phyloP scores from a whole-genome alignment of 208 protist genomes.

The Trypanosoma caninum region DNA sequence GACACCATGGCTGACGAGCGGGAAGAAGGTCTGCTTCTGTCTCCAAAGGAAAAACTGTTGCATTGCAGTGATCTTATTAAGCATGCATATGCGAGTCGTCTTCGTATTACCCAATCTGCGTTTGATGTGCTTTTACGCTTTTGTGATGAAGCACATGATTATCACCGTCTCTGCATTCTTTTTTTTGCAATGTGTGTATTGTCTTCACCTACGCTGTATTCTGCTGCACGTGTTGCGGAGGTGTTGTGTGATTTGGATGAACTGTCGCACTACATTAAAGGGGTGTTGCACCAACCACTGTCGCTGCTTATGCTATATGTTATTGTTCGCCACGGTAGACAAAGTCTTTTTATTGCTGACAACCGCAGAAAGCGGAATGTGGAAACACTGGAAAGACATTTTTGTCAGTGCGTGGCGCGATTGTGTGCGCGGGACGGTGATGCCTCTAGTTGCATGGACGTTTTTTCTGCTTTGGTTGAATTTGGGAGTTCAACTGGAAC shows the following conservation, averaged over 20 bases:
- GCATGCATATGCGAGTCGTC: slow-evolving; percentile 47
- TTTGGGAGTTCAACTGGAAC: slow-evolving; percentile 5
- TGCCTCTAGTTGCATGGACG: slow-evolving; percentile 17
- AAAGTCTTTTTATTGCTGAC: slow-evolving; percentile 2
- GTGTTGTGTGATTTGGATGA: slow-evolving; percentile 35
- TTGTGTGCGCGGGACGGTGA: slow-evolving; percentile 22
- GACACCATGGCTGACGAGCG: neutral
- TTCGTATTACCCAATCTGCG: slow-evolving; percentile 42
- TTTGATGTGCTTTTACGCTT: slow-evolving; percentile 62
- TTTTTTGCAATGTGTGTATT: slow-evolving; percentile 73
- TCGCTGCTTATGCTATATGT: slow-evolving; percentile 23
- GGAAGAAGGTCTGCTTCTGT: slow-evolving; percentile 9
- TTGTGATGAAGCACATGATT: slow-evolving; percentile 42
- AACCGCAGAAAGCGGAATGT: neutral
- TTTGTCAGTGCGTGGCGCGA: slow-evolving; percentile 18
- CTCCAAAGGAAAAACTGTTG: slow-evolving; percentile 26
- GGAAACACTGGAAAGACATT: slow-evolving; percentile 9
- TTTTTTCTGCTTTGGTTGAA: slow-evolving; percentile 17
- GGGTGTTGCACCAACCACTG: slow-evolving; percentile 4
- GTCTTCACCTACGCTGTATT: slow-evolving; percentile 47
- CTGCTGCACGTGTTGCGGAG: slow-evolving; percentile 47
- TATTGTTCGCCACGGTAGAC: slow-evolving; percentile 7
- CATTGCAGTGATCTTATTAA: slow-evolving; percentile 66
- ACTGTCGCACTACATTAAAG: slow-evolving; percentile 5
- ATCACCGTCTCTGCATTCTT: slow-evolving; percentile 49